phyloP scores from a whole-genome alignment of 352 stramenopile genomes.

The Phytophthora cactorum region DNA sequence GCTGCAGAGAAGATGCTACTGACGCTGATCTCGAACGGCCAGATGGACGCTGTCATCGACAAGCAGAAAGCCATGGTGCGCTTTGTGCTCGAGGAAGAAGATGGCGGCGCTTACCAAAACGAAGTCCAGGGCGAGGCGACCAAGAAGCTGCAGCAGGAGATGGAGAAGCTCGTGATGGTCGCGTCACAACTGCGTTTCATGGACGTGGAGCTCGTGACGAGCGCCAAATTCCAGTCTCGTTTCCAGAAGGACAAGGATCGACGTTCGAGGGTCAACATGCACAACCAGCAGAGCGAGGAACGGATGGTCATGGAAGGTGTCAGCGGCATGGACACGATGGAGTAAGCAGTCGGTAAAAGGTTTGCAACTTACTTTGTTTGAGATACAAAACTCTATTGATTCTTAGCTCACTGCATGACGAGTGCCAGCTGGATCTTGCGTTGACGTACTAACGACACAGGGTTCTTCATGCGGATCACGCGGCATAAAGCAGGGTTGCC shows the following conservation, averaged over 20 bases:
- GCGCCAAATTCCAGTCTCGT: slow-evolving; percentile 77
- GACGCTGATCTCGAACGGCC: slow-evolving; percentile 52
- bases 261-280: slow-evolving; percentile 50
- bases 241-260: slow-evolving; percentile 83
- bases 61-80: slow-evolving; percentile 81
- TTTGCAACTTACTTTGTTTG: not conserved
- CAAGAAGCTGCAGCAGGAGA: slow-evolving; percentile 64
- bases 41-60: slow-evolving; percentile 75
- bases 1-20: slow-evolving; percentile 71
- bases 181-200: slow-evolving; percentile 74
- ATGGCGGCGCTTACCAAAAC: slow-evolving; percentile 30
- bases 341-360: slow-evolving; percentile 32
- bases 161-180: slow-evolving; percentile 76
- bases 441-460: slow-evolving; percentile 77
- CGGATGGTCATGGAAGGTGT: slow-evolving; percentile 41
- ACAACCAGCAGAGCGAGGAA: slow-evolving; percentile 58
- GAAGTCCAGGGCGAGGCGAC: slow-evolving; percentile 57
- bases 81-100: slow-evolving; percentile 74
- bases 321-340: slow-evolving; percentile 63
- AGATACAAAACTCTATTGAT: slow-evolving; percentile 14
- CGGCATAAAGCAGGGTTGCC: slow-evolving; percentile 72
- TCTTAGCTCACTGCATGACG: slow-evolving; percentile 70
- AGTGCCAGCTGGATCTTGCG: slow-evolving; percentile 84
- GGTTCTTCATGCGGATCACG: slow-evolving; percentile 88
- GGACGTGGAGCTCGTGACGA: slow-evolving; percentile 85